Percentiles rank a stretch among this genome's conserved stretches.
phyloP scores from a whole-genome alignment of 805 yeast species.

The Starmerella riodocensis region DNA sequence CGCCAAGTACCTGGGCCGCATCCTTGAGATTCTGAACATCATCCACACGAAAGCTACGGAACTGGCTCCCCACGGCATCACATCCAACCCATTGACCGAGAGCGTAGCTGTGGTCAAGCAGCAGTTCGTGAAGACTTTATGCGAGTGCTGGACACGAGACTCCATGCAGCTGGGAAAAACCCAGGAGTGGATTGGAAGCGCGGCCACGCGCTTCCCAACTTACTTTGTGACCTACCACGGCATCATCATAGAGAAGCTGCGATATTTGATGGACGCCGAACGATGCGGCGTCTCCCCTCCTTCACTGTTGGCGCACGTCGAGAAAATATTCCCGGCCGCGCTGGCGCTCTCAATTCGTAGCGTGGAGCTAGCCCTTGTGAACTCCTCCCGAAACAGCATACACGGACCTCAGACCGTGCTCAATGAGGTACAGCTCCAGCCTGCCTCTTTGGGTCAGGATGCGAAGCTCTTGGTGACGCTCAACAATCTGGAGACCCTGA shows the following conservation, averaged over 20 bases:
- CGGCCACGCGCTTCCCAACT: constrained; percentile 24
- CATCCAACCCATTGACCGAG: constrained; percentile 5
- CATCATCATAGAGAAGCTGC: constrained; percentile 14
- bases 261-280: constrained; percentile 11
- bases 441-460: constrained; percentile 37
- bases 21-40: constrained; percentile 34
- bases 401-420: constrained; percentile 3
- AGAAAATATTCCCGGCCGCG: constrained; percentile 14
- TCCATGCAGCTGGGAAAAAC: constrained; percentile 28
- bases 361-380: constrained; percentile 14
- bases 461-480: constrained; percentile 39
- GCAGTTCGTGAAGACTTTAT: constrained; percentile 36
- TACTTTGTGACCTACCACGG: constrained; percentile 31
- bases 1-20: constrained; percentile 37
- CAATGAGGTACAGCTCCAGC: constrained; percentile 25
- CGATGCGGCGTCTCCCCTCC: constrained; percentile 14
- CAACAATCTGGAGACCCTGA: constrained; percentile 40
- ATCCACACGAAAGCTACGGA: constrained; percentile 32
- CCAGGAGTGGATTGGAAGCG: constrained; percentile 30
- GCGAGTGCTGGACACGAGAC: constrained; percentile 42
- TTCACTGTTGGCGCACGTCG: constrained; percentile 1
- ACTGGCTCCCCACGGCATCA: constrained; percentile 4
- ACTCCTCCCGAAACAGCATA: constrained; percentile 21
- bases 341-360: constrained; percentile 12
- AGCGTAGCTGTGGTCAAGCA: constrained; percentile 27